A percentile compares a stretch with the other conserved stretches of the same genome.
These are phyloP conservation scores for Melaleuca alternifolia DNA, from an alignment of 345 rosid genomes.

Conservation along the genomic window DNA sequence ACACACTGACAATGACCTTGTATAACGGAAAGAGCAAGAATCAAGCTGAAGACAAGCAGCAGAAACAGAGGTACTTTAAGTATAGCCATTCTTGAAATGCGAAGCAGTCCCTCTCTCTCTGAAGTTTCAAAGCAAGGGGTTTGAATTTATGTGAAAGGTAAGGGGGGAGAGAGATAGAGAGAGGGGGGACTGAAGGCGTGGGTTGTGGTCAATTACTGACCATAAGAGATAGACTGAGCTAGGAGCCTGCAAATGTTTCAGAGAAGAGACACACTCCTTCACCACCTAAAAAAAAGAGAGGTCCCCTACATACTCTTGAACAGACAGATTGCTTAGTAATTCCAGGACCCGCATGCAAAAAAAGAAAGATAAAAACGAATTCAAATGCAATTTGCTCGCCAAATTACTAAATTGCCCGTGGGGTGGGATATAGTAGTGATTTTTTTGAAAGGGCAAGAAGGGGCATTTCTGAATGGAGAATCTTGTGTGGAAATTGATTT, in stretches of 20 bases:
- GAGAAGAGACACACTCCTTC: neutral
- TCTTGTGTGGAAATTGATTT: neutral
- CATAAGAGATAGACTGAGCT: neutral
- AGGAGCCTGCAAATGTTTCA: neutral
- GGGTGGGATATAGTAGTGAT: neutral
- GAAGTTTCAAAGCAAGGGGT: neutral
- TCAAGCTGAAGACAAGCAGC: conserved; percentile 1
- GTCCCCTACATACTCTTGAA: neutral
- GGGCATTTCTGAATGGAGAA: neutral
- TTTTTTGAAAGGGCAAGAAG: neutral
- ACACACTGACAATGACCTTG: neutral
- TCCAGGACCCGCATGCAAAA: conserved; percentile 1
- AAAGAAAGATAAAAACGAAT: neutral
- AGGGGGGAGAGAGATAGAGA: neutral
- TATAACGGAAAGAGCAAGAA: conserved; percentile 2
- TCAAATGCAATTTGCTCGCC: neutral
- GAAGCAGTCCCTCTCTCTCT: neutral
- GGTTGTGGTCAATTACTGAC: neutral
- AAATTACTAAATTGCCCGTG: neutral
- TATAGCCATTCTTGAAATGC: neutral
- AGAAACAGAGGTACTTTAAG: neutral
- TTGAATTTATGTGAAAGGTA: neutral
- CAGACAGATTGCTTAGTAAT: neutral
- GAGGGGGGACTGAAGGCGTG: neutral
- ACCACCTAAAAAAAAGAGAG: neutral